These are phyloP conservation scores for Linnemannia zychae DNA, from an alignment of 192 early-diverging fungal species.

Conservation along the genomic window DNA sequence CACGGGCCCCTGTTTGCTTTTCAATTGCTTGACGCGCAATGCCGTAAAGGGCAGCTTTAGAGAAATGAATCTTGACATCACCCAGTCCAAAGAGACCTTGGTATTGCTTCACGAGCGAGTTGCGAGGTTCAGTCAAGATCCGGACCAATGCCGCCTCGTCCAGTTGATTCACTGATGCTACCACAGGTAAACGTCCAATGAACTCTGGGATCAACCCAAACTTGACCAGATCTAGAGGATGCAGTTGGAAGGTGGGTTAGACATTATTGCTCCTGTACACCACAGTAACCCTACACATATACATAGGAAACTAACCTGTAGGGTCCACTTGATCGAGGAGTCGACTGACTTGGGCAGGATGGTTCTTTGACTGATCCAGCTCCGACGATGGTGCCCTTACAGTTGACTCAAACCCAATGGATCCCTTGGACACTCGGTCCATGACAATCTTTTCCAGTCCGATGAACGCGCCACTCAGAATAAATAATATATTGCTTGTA, in stretches of 20 bases:
- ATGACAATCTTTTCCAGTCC: slow-evolving; percentile 83
- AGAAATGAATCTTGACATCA: slow-evolving; percentile 78
- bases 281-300: too few relatives aligned
- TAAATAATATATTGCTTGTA: slow-evolving; percentile 90
- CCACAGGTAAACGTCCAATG: slow-evolving; percentile 83
- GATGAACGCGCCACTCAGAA: slow-evolving; percentile 88
- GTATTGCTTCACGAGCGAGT: slow-evolving; percentile 84
- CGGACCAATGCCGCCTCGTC: slow-evolving; percentile 73
- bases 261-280: neutral
- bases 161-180: slow-evolving; percentile 80
- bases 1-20: slow-evolving; percentile 88
- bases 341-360: slow-evolving; percentile 51
- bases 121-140: slow-evolving; percentile 83
- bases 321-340: slow-evolving; percentile 78
- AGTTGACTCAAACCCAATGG: slow-evolving; percentile 81
- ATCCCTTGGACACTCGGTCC: slow-evolving; percentile 80
- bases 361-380: slow-evolving; percentile 42
- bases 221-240: slow-evolving; percentile 72
- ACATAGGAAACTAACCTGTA: slow-evolving; percentile 40
- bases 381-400: slow-evolving; percentile 47
- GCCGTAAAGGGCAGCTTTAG: slow-evolving; percentile 69
- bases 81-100: slow-evolving; percentile 75
- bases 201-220: slow-evolving; percentile 92
- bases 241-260: neutral
- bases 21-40: slow-evolving; percentile 79